These are phyloP conservation scores for Aspergillus ruber DNA, from an alignment of 2,329 filamentous ascomycete species.

Conservation along the genomic window DNA sequence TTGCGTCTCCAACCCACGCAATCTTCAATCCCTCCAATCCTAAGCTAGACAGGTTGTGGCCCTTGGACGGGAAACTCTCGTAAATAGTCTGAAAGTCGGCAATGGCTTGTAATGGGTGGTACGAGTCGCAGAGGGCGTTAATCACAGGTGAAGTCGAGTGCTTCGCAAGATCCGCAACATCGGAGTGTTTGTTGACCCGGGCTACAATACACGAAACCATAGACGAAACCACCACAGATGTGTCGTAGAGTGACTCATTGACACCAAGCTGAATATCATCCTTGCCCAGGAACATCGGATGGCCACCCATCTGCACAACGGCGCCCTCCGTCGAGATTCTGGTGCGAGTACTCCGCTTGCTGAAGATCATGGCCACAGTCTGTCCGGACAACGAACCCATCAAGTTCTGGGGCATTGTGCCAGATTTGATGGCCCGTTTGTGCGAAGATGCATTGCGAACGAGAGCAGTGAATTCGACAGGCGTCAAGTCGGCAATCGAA, in stretches of 20 bases:
- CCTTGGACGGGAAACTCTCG: constrained; percentile 60
- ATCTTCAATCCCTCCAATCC: constrained; percentile 80
- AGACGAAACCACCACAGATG: constrained; percentile 84
- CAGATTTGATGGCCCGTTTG: constrained; percentile 71
- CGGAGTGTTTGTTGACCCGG: constrained; percentile 69
- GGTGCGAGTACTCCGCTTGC: constrained; percentile 88
- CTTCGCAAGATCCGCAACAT: constrained; percentile 63
- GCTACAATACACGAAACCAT: constrained; percentile 82
- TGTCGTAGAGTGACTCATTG: constrained; percentile 94
- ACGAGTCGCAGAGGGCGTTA: constrained; percentile 82
- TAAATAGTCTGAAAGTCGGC: constrained; percentile 89
- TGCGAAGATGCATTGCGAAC: constrained; percentile 73
- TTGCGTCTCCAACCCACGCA: constrained; percentile 93
- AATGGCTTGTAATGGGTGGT: constrained; percentile 89
- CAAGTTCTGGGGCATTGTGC: constrained; percentile 54
- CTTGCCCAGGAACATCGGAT: constrained; percentile 93
- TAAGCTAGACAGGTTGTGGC: constrained; percentile 42
- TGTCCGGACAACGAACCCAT: constrained; percentile 61
- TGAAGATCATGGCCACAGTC: constrained; percentile 93
- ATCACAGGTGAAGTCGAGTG: constrained; percentile 74
- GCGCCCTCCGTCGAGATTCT: constrained; percentile 90
- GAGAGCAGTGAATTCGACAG: constrained; percentile 71
- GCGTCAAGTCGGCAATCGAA: constrained; percentile 79
- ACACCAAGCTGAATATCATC: constrained; percentile 92
- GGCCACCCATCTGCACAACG: constrained; percentile 78